phyloP scores from a whole-genome alignment of 2,329 filamentous ascomycete genomes.

The Tolypocladium tundrense region DNA sequence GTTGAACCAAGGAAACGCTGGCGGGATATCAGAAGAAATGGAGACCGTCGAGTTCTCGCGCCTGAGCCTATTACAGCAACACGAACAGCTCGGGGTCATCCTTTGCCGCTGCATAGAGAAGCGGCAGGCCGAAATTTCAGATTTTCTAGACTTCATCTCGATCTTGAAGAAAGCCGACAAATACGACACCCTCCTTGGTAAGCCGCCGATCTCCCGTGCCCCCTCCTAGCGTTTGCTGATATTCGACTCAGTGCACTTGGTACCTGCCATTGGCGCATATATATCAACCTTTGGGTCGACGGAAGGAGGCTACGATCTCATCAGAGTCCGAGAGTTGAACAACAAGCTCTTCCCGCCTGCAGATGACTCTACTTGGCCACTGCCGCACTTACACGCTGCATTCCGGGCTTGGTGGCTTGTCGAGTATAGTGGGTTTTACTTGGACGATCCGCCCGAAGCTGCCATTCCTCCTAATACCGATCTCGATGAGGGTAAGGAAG shows the following conservation, averaged over 20 bases:
- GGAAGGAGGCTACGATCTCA: slow-evolving; percentile 57
- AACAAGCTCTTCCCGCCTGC: slow-evolving; percentile 53
- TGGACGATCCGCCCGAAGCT: slow-evolving; percentile 57
- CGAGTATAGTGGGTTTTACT: slow-evolving; percentile 85
- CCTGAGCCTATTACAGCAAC: slow-evolving; percentile 73
- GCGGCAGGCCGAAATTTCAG: slow-evolving; percentile 56
- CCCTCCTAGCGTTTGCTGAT: neutral
- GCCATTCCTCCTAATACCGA: slow-evolving; percentile 49
- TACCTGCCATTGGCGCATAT: slow-evolving; percentile 68
- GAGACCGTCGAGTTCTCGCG: slow-evolving; percentile 76
- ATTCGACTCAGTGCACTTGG: slow-evolving; percentile 54
- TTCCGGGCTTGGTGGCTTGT: slow-evolving; percentile 79
- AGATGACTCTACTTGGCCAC: slow-evolving; percentile 59
- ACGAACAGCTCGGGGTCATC: slow-evolving; percentile 78
- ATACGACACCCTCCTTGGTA: slow-evolving; percentile 57
- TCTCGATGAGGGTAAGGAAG: slow-evolving; percentile 40
- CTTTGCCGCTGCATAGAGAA: slow-evolving; percentile 69
- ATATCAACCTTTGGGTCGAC: slow-evolving; percentile 71
- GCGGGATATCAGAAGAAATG: slow-evolving; percentile 47
- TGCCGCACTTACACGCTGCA: slow-evolving; percentile 69
- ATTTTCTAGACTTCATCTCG: slow-evolving; percentile 64
- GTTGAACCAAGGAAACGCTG: slow-evolving; percentile 52
- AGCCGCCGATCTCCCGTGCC: slow-evolving; percentile 6
- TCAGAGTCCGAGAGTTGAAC: slow-evolving; percentile 62
- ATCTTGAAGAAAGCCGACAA: slow-evolving; percentile 61